Conservation (phyloP, 768 basidiomycete species). For the Candolleomyces aberdarensis region DNA sequence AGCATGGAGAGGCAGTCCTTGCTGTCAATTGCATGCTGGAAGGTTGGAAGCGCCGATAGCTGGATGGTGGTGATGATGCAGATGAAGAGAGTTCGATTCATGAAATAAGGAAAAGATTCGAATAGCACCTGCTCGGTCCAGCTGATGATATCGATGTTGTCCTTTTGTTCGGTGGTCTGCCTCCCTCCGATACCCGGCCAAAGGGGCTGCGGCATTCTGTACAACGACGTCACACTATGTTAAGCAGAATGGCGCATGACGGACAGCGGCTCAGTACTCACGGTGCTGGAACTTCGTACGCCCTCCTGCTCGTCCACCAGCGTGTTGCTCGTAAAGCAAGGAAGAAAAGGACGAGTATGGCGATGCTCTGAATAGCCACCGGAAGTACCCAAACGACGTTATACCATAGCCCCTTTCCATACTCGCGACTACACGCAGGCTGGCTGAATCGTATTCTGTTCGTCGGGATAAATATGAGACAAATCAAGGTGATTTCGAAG, state of each 20-base stretch:
- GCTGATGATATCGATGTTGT: background rate
- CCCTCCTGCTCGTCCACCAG: background rate
- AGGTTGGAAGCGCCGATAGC: background rate
- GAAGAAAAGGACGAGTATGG: background rate
- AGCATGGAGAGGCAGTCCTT: background rate
- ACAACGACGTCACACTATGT: background rate
- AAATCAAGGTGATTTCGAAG: background rate
- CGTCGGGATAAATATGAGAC: background rate
- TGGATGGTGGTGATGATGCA: background rate
- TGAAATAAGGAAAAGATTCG: background rate
- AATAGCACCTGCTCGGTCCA: constrained; percentile 2
- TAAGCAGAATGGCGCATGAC: background rate
- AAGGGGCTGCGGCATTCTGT: background rate
- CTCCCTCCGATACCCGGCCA: background rate
- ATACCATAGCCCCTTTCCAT: constrained; percentile 1
- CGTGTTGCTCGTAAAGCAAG: background rate
- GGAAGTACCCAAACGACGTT: constrained; percentile 4
- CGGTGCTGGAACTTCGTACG: background rate
- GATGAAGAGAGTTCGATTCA: background rate
- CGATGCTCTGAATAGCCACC: background rate
- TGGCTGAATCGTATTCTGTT: constrained; percentile 1
- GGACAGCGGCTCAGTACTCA: background rate
- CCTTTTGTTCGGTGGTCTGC: background rate
- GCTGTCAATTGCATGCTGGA: too few relatives aligned
- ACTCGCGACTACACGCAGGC: background rate